These are phyloP conservation scores for Draba incana DNA, from an alignment of 345 rosid species.

Conservation along the genomic window DNA sequence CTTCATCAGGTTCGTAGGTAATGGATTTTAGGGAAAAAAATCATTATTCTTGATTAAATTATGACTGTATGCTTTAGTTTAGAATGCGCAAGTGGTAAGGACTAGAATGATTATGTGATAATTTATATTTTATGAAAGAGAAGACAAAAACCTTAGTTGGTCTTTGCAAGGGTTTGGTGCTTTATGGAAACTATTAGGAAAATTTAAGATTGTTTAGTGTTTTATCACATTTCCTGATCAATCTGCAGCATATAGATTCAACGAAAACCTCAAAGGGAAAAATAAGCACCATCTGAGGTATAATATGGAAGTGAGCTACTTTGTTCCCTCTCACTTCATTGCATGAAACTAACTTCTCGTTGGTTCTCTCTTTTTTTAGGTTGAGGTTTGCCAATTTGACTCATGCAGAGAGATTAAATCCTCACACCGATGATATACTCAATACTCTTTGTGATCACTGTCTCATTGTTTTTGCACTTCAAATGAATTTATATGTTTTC, in stretches of 20 bases:
- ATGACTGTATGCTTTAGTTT: background rate
- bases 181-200: slow-evolving; percentile 52
- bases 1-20: slow-evolving; percentile 56
- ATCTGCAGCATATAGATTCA: slow-evolving; percentile 61
- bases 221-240: slow-evolving; percentile 63
- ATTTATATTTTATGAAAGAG: too few species aligned
- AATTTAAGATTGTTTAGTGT: slow-evolving; percentile 88
- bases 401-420: slow-evolving; percentile 80
- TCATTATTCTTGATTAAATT: background rate
- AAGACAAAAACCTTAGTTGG: too few species aligned
- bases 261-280: slow-evolving; percentile 61
- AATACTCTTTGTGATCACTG: slow-evolving; percentile 88
- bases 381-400: slow-evolving; percentile 65
- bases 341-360: background rate
- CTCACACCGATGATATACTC: slow-evolving; percentile 83
- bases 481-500: slow-evolving; percentile 90
- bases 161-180: too few species aligned
- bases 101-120: slow-evolving; percentile 5
- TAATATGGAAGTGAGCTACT: background rate
- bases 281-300: slow-evolving; percentile 81
- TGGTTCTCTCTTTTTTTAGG: slow-evolving; percentile 42
- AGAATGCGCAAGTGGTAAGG: background rate
- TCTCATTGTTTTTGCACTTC: slow-evolving; percentile 91
- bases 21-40: background rate
- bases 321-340: background rate